Conservation (phyloP, 176 grass and related monocot species). For the Leersia perrieri region DNA sequence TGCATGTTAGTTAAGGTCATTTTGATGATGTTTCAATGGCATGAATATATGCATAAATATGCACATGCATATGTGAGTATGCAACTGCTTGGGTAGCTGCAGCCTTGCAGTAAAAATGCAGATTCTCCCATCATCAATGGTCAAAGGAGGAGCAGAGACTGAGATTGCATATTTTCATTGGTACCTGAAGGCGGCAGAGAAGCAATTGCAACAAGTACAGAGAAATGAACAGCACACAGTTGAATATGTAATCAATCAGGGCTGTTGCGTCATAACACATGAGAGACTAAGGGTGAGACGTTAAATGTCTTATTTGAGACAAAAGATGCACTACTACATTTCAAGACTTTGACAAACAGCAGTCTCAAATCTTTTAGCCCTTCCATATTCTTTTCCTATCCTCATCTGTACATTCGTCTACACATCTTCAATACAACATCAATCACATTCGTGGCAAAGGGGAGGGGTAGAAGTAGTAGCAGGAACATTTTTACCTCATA, state of each 20-base stretch:
- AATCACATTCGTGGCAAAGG: constrained; percentile 34
- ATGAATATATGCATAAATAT: neutral
- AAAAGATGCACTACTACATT: neutral
- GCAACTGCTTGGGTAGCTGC: neutral
- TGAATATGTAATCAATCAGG: neutral
- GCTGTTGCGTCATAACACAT: neutral
- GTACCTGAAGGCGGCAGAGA: neutral
- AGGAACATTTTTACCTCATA: constrained; percentile 21
- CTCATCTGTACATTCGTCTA: constrained; percentile 71
- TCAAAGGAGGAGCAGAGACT: neutral
- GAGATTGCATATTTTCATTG: too few relatives aligned
- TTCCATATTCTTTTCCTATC: constrained; percentile 55
- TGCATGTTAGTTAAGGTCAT: neutral
- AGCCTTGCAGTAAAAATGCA: neutral
- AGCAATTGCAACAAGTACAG: neutral
- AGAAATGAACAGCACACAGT: neutral
- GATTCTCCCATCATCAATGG: neutral
- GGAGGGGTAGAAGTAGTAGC: constrained; percentile 9
- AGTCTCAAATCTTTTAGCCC: constrained; percentile 36
- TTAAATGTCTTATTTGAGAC: constrained; percentile 16
- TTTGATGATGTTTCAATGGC: neutral
- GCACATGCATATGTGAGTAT: neutral
- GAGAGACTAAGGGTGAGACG: neutral
- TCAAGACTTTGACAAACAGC: constrained; percentile 28
- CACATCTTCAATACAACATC: constrained; percentile 54